phyloP scores from a whole-genome alignment of 1,139 yeast genomes.

The Yamadazyma friedrichii region DNA sequence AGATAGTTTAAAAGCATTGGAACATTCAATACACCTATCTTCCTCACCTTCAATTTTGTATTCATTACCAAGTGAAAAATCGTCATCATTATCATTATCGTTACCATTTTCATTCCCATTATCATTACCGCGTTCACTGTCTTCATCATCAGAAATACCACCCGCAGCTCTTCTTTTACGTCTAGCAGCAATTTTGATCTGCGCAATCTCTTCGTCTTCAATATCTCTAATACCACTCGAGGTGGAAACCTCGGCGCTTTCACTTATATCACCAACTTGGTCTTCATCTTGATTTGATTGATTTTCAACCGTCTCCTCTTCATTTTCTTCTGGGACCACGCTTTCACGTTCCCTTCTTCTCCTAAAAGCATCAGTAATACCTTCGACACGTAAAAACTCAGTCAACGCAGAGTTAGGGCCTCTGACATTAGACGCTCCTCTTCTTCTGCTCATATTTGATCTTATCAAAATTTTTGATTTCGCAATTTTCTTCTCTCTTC shows the following conservation, averaged over 20 bases:
- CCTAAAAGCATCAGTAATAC: conserved; percentile 82
- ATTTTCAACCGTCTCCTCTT: background rate
- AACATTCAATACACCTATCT: conserved; percentile 61
- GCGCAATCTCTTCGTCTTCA: conserved; percentile 31
- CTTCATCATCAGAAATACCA: conserved; percentile 17
- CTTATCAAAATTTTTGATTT: background rate
- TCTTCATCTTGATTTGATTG: conserved; percentile 11
- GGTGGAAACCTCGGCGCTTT: background rate
- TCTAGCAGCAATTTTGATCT: conserved; percentile 44
- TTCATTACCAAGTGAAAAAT: conserved; percentile 20
- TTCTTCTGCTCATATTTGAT: conserved; percentile 22
- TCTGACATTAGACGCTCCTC: conserved; percentile 41
- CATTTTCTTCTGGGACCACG: background rate
- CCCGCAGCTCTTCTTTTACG: conserved; percentile 32
- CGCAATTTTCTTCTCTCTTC: background rate
- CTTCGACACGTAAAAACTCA: conserved; percentile 74
- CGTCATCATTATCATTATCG: conserved; percentile 28
- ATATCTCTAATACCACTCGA: conserved; percentile 15
- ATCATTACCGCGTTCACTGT: conserved; percentile 16
- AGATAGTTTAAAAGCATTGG: conserved; percentile 52
- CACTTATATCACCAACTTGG: conserved; percentile 7
- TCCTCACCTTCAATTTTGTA: conserved; percentile 45
- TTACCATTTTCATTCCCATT: conserved; percentile 30
- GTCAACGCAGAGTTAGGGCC: conserved; percentile 83
- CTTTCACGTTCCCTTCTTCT: conserved; percentile 42